Conservation (phyloP, 305 asterid genomes). For the Euphrasia arctica region DNA sequence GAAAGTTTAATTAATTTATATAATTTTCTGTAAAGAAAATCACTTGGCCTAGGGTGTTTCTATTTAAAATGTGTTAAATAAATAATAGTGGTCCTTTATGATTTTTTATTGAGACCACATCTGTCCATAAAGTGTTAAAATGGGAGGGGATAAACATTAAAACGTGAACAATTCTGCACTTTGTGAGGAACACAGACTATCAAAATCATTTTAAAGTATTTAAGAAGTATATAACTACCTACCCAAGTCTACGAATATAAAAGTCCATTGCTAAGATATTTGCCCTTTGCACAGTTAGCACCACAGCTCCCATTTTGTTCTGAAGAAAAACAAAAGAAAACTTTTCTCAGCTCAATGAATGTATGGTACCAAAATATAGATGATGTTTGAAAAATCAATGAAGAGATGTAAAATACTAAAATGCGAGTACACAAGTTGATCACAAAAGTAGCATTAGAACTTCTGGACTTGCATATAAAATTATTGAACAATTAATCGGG, state of each 20-base stretch:
- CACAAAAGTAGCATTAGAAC: not conserved
- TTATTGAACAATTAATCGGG: not conserved
- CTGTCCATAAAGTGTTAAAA: too few relatives aligned
- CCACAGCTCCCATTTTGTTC: constrained; percentile 79
- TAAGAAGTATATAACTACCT: constrained; percentile 19
- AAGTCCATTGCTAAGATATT: constrained; percentile 69
- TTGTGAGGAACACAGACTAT: not conserved
- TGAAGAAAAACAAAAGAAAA: constrained; percentile 31
- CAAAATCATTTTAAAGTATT: constrained; percentile 16
- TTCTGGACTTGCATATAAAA: not conserved
- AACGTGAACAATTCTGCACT: not conserved
- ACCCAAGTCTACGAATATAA: constrained; percentile 65
- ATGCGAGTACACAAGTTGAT: not conserved
- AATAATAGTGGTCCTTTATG: too few relatives aligned
- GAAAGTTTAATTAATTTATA: too few relatives aligned
- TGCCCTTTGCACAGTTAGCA: constrained; percentile 85
- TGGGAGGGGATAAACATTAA: too few relatives aligned
- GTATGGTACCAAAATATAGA: constrained; percentile 9
- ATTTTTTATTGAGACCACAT: too few relatives aligned
- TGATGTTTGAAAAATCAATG: constrained; percentile 20
- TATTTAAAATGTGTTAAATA: too few relatives aligned
- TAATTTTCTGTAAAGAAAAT: too few relatives aligned
- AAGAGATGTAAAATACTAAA: not conserved
- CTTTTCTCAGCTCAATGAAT: constrained; percentile 23
- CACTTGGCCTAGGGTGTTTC: too few relatives aligned